These are phyloP conservation scores for Exophiala xenobiotica DNA, from an alignment of 2,329 filamentous ascomycete genomes.

Conservation along the genomic window DNA sequence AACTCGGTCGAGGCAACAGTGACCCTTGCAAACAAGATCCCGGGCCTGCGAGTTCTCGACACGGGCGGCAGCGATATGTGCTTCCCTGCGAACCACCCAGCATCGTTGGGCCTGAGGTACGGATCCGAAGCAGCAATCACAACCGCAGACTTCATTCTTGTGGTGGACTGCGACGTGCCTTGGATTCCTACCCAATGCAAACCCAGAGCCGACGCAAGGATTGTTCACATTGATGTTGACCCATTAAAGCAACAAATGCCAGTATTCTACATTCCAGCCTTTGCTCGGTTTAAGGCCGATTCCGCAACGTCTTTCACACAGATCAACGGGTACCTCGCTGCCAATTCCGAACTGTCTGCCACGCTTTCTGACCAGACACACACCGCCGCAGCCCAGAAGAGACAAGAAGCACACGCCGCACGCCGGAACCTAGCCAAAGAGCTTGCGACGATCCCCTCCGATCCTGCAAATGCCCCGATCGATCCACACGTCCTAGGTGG, in stretches of 20 bases:
- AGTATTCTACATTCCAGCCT: conserved; percentile 67
- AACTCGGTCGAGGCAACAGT: conserved; percentile 47
- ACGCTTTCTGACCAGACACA: conserved; percentile 39
- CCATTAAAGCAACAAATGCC: conserved; percentile 72
- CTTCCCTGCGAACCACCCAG: conserved; percentile 49
- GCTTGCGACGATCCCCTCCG: conserved; percentile 52
- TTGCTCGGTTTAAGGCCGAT: conserved; percentile 66
- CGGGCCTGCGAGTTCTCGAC: conserved; percentile 52
- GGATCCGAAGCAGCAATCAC: conserved; percentile 71
- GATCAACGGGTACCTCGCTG: conserved; percentile 61
- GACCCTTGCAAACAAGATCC: conserved; percentile 47
- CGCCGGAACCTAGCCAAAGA: conserved; percentile 61
- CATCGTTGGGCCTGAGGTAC: conserved; percentile 68
- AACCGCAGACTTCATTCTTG: conserved; percentile 78
- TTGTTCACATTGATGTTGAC: conserved; percentile 66
- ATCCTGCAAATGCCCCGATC: conserved; percentile 58
- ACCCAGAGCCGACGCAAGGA: conserved; percentile 56
- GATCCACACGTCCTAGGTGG: conserved; percentile 59
- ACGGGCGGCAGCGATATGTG: conserved; percentile 55
- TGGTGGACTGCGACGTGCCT: conserved; percentile 86
- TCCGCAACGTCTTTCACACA: conserved; percentile 66
- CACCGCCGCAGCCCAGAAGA: conserved; percentile 32
- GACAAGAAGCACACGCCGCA: conserved; percentile 57
- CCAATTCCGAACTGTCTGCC: conserved; percentile 44
- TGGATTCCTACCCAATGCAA: conserved; percentile 81